These are phyloP conservation scores for Saccharomyces uvarum DNA, from an alignment of 1,139 yeast species.

Conservation along the genomic window DNA sequence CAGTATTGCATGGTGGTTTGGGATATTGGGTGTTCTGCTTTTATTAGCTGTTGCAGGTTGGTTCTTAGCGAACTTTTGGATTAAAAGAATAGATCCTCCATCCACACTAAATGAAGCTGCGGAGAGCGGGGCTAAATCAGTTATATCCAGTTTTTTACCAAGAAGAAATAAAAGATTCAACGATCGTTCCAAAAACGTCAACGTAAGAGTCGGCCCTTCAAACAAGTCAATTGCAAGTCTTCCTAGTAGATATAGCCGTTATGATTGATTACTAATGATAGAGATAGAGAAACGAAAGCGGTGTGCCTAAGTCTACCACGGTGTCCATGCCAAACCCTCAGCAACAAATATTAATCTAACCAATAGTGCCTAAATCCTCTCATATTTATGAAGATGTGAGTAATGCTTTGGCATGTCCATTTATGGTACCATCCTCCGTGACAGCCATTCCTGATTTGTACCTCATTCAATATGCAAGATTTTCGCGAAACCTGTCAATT, in stretches of 20 bases:
- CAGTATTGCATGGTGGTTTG: conserved; percentile 54
- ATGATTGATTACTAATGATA: conserved; percentile 10
- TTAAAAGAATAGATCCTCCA: conserved; percentile 31
- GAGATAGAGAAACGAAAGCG: not conserved
- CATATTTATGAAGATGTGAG: too few species aligned
- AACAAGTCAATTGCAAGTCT: conserved; percentile 24
- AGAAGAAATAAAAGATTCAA: conserved; percentile 11
- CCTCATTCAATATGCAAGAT: too few species aligned
- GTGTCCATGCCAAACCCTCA: too few species aligned
- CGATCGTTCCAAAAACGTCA: conserved; percentile 11
- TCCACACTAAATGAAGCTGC: conserved; percentile 30
- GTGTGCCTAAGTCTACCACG: too few species aligned
- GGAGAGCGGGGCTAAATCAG: conserved; percentile 32
- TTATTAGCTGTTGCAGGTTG: conserved; percentile 33
- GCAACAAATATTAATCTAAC: too few species aligned
- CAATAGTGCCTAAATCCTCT: too few species aligned
- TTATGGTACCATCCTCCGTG: too few species aligned
- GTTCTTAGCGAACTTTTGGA: conserved; percentile 37
- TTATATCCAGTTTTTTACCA: conserved; percentile 28
- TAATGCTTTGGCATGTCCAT: too few species aligned
- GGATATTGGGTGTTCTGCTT: conserved; percentile 51
- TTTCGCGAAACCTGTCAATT: too few species aligned
- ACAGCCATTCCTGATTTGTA: too few species aligned
- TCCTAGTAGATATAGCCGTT: conserved; percentile 26
- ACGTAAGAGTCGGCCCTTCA: conserved; percentile 17